A percentile compares a stretch with the other conserved stretches of the same genome.
These are phyloP conservation scores for Leishmania major DNA, from an alignment of 208 protist species.

Conservation along the genomic window DNA sequence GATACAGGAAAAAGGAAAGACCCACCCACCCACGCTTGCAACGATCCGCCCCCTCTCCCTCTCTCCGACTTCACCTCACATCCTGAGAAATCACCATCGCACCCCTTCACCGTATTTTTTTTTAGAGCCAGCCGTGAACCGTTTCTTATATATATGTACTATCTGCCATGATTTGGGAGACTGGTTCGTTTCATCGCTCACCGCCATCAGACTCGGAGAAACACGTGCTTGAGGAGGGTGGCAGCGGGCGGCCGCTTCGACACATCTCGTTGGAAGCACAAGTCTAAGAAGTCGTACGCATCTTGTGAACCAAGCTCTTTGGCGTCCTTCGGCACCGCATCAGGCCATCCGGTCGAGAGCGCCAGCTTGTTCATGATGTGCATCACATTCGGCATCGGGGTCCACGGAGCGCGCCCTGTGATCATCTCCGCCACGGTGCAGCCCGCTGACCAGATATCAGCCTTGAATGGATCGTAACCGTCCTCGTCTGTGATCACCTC, in stretches of 20 bases:
- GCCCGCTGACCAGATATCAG: slow-evolving; percentile 91
- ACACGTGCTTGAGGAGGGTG: slow-evolving; percentile 79
- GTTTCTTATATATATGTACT: not conserved
- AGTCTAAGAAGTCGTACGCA: slow-evolving; percentile 84
- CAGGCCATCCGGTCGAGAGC: slow-evolving; percentile 87
- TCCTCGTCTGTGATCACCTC: slow-evolving; percentile 92
- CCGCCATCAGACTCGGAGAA: slow-evolving; percentile 48
- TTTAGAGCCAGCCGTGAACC: not conserved
- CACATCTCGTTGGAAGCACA: slow-evolving; percentile 87
- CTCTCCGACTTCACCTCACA: not conserved
- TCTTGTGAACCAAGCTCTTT: slow-evolving; percentile 76
- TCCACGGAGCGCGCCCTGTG: slow-evolving; percentile 84
- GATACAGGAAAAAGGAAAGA: not conserved
- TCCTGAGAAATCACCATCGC: not conserved
- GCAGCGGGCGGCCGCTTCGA: slow-evolving; percentile 66
- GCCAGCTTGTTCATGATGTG: slow-evolving; percentile 93
- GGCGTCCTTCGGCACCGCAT: slow-evolving; percentile 83
- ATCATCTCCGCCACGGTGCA: slow-evolving; percentile 93
- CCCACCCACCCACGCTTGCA: not conserved
- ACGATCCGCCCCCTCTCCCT: not conserved
- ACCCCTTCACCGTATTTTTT: not conserved
- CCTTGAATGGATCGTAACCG: slow-evolving; percentile 92
- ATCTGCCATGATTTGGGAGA: not conserved
- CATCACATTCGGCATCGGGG: slow-evolving; percentile 87
- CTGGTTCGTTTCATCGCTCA: not conserved